A percentile compares a stretch with the other conserved stretches of the same genome.
Conservation (phyloP, 768 basidiomycete species). For the Neoboletus magnificus region DNA sequence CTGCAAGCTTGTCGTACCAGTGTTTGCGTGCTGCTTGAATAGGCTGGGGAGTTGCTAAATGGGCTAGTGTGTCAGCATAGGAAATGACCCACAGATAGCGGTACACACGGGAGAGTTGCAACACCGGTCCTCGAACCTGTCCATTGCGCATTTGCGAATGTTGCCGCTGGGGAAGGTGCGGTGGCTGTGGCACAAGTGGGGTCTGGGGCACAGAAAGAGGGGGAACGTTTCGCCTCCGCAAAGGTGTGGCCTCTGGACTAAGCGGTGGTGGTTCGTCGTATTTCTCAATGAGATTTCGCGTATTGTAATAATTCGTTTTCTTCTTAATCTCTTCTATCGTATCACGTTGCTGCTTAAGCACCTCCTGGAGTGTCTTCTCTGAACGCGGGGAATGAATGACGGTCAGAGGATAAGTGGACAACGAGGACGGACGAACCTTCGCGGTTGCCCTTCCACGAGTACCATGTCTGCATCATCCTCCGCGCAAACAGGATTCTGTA, state of each 20-base stretch:
- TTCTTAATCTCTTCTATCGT: constrained; percentile 97
- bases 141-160: constrained; percentile 21
- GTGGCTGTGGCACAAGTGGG: constrained; percentile 30
- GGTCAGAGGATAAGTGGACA: neutral
- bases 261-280: constrained; percentile 65
- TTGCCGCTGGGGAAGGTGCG: constrained; percentile 13
- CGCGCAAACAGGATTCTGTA: constrained; percentile 70
- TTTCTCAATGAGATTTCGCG: constrained; percentile 82
- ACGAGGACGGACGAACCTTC: constrained; percentile 52
- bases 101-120: constrained; percentile 41
- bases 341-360: constrained; percentile 74
- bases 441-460: constrained; percentile 69
- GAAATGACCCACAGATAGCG: neutral
- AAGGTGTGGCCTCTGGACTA: constrained; percentile 32
- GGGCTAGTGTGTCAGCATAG: constrained; percentile 8
- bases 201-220: constrained; percentile 30
- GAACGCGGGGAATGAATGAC: neutral
- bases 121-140: constrained; percentile 23
- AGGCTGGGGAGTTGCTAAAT: constrained; percentile 37
- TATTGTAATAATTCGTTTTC: constrained; percentile 94
- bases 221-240: constrained; percentile 41
- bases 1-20: constrained; percentile 87
- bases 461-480: constrained; percentile 82
- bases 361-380: constrained; percentile 77
- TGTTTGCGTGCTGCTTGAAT: constrained; percentile 58